Evolutionary conservation across 208 protist species (phyloP), one percentile per base, ranked within the genome.

Genomic region (Herpetomonas samuelpessoai): DNA sequence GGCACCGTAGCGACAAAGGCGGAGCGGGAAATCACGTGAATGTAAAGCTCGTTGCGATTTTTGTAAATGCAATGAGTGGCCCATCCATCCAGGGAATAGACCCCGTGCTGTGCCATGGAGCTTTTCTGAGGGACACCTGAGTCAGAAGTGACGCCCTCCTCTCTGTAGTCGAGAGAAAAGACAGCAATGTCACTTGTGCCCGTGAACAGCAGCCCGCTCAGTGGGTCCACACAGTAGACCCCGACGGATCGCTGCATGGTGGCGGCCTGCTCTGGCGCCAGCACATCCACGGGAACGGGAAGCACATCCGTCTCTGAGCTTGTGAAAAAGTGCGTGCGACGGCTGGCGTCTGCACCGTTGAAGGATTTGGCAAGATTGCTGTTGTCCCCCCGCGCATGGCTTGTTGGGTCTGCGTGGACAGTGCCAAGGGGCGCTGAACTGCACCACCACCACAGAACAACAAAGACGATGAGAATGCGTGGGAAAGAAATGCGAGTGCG

Each of bases 11-110:
- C n/a, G n/a, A n/a, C n/a, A n/a, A n/a, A n/a, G n/a, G n/a, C n/a
- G n/a, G n/a, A n/a, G n/a, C n/a, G n/a, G n/a, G n/a, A n/a, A n/a
- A n/a, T n/a, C n/a, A n/a, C n/a, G 24, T 57, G 1, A 16, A 72
- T 41, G 54, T 65, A 74, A 24, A 70, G 24, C 24, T 79, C 68
- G 10, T 74, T 56, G 2, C 27, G 29, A 44, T 71, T 76, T 4
- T 52, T 57, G 55, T 71, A 76, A 19, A 76, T 35, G 29, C 76
- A 83, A 31, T 19, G 49, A 30, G 71, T 70, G n/a, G 65, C 57
- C 52, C 62, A 79, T 1, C 47, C 38, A 24, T 63, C 22, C 7
- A 57, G 1, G 19, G 31, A 3, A n/a, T 62, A 28, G 10, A 21
- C 18, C 21, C 22, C 39, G 4, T 25, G 12, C 1, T 26, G 59